Conservation (phyloP, 305 asterid species). For the Plantago lanceolata region DNA sequence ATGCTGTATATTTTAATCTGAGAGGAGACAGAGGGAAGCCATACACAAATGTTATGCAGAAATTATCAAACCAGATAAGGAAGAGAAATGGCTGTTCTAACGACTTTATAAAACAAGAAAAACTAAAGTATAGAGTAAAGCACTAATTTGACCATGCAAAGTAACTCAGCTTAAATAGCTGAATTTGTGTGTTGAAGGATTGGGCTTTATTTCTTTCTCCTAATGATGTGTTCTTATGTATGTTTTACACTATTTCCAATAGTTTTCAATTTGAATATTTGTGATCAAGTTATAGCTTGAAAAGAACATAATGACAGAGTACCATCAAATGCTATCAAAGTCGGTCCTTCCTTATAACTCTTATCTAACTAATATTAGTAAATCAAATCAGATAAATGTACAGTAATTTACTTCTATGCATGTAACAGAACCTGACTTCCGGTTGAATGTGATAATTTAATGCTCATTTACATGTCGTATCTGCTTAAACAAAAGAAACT, state of each 20-base stretch:
- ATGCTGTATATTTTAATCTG: slow-evolving; percentile 61
- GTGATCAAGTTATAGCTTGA: background rate
- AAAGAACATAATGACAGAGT: background rate
- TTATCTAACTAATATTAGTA: no score
- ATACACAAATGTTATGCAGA: background rate
- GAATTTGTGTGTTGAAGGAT: no score
- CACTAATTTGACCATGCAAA: background rate
- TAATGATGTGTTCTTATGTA: background rate
- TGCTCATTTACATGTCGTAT: no score
- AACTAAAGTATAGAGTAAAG: background rate
- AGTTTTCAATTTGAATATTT: no score
- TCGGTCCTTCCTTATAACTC: no score
- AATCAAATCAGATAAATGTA: no score
- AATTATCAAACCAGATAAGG: background rate
- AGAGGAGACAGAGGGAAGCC: slow-evolving; percentile 14
- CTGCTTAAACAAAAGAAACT: no score
- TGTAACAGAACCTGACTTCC: background rate
- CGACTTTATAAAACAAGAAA: background rate
- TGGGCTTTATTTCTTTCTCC: no score
- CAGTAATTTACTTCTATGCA: background rate
- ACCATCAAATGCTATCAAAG: background rate
- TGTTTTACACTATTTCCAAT: background rate
- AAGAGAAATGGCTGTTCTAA: background rate
- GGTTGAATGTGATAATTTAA: no score
- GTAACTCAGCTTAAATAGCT: background rate